A percentile compares a stretch with the other conserved stretches of the same genome.
Evolutionary conservation across 306 rosid species (phyloP).

Genomic region (Cicer yamashitae): DNA sequence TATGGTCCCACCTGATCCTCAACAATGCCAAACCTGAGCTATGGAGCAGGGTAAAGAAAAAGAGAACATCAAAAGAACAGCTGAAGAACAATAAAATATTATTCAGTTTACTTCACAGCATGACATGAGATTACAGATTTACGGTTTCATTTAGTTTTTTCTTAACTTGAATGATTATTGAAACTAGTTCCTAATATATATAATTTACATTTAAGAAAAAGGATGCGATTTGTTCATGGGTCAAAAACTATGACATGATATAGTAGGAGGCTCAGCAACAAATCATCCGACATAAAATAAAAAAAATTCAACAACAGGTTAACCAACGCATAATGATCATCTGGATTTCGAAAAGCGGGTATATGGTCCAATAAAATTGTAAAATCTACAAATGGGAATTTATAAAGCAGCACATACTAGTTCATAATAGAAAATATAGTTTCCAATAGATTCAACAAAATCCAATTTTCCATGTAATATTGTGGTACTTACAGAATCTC

Average conservation of each 20-base stretch:
- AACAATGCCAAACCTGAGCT: slow-evolving; percentile 97
- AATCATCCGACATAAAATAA: slow-evolving; percentile 4
- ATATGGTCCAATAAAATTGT: background rate
- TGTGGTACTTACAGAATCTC: slow-evolving; percentile 88
- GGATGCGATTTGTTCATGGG: background rate
- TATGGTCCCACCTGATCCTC: slow-evolving; percentile 85
- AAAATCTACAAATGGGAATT: slow-evolving; percentile 32
- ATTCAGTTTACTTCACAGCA: slow-evolving; percentile 29
- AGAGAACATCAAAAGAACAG: slow-evolving; percentile 58
- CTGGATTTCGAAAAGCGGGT: background rate
- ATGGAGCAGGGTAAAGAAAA: slow-evolving; percentile 68
- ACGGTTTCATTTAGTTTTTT: slow-evolving; percentile 25
- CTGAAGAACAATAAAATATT: slow-evolving; percentile 38
- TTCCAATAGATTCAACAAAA: slow-evolving; percentile 29
- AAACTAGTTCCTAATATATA: background rate
- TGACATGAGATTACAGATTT: slow-evolving; percentile 14
- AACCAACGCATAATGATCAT: slow-evolving; percentile 5
- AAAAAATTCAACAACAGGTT: slow-evolving; percentile 29
- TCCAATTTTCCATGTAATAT: slow-evolving; percentile 40
- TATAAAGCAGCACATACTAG: slow-evolving; percentile 13
- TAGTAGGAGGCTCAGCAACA: background rate
- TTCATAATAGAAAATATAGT: slow-evolving; percentile 25
- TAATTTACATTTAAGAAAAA: background rate
- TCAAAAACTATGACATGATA: slow-evolving; percentile 7
- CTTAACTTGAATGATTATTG: slow-evolving; percentile 22